Evolutionary conservation across 2,329 filamentous ascomycete genomes (phyloP).

Genomic region (Hypoxylon sp.): DNA sequence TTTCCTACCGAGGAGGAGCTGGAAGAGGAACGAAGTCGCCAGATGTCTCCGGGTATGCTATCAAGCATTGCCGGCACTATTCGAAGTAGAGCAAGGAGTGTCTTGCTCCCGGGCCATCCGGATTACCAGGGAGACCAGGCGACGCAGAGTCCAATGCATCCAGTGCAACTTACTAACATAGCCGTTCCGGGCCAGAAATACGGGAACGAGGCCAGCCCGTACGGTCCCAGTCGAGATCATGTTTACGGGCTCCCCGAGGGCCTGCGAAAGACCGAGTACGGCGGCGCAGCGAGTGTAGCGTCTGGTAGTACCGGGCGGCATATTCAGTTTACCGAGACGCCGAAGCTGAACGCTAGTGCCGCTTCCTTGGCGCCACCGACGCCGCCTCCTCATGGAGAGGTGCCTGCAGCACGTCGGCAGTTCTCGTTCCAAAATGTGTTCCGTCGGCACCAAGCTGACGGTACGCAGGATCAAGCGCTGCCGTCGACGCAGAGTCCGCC

Average conservation of each 20-base stretch:
- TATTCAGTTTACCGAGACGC: constrained; percentile 61
- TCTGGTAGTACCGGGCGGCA: constrained; percentile 55
- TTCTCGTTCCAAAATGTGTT: constrained; percentile 96
- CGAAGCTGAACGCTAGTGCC: constrained; percentile 56
- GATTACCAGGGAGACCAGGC: constrained; percentile 56
- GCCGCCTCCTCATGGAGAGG: constrained; percentile 66
- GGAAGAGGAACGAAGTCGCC: constrained; percentile 63
- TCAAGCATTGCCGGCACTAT: constrained; percentile 70
- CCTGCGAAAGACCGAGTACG: constrained; percentile 61
- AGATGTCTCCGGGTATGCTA: constrained; percentile 61
- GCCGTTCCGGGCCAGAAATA: constrained; percentile 61
- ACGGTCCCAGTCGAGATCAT: constrained; percentile 57
- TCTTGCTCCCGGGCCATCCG: constrained; percentile 55
- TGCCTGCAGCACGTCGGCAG: constrained; percentile 72
- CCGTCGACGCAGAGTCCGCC: constrained; percentile 48
- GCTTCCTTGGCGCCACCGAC: constrained; percentile 65
- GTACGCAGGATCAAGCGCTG: constrained; percentile 47
- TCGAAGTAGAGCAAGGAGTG: constrained; percentile 58
- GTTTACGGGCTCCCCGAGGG: constrained; percentile 62
- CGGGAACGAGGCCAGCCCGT: constrained; percentile 57
- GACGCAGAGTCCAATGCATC: constrained; percentile 67
- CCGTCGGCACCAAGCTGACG: constrained; percentile 61
- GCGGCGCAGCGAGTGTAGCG: constrained; percentile 61
- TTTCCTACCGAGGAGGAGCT: constrained; percentile 78
- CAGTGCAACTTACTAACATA: constrained; percentile 73